Base-by-base conservation (phyloP, 2,329 filamentous ascomycete genomes). In the Bertia moriformis region DNA sequence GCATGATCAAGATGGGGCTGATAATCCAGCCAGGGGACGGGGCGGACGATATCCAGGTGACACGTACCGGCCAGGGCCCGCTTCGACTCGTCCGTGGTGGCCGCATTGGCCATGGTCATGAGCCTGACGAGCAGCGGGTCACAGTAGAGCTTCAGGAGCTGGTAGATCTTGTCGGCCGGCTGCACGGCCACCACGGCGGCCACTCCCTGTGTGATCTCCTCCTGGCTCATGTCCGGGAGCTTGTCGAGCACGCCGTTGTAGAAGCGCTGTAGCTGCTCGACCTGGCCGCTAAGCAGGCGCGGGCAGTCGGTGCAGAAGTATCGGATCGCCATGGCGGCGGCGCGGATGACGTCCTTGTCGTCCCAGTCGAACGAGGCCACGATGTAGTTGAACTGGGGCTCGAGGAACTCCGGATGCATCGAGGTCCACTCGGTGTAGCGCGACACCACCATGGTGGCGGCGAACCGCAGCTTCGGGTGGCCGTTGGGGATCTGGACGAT, bases 401-500 rank as follows among this genome's bases (percentile, higher is more conserved):
- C 83, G 5, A 98, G 68, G 37, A 89, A 93, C 42, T 95, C 86
- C 0, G 88, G 85, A 52, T 98, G 91, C 38, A 86, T 78, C 4
- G 91, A 78, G 0, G 91, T 98, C 91, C 91, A 98, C 58, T 96
- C 89, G 0, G 91, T 98, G 55, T 98, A 98, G 44, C 91, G 75
- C 27, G 87, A 91, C 15, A 98, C 71, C 2, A 93, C 88, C 87
- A 98, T 95, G 51, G 96, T 94, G 4, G 89, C 89, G 45, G 93
- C 91, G 60, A 98, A 98, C 4, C 88, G 85, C n/a, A 98, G 73
- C 64, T 96, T 98, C 60, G 96, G 86, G 51, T 98, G 91, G n/a
- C n/a, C n/a, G 51, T 84, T 80, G 0, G 91, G 91, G 43, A 98
- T 93, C 53, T 93, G 84, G 10, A 94, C 86, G 45, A 98, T 77